Evolutionary conservation across 345 rosid species (phyloP).

Genomic region (Limnanthes douglasii): DNA sequence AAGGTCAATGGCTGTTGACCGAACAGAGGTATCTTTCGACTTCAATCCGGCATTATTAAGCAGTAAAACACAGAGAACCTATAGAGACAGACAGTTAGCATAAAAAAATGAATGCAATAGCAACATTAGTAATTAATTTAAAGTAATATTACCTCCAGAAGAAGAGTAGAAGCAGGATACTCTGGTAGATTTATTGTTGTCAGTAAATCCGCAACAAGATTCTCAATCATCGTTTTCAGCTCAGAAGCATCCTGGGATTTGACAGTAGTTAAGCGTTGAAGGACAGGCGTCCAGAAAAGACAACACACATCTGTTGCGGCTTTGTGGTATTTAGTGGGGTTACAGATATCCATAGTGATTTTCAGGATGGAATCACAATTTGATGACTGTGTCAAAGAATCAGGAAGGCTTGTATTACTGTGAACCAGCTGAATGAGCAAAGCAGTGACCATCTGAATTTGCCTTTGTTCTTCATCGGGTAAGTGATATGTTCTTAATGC

Average conservation of each 20-base stretch:
- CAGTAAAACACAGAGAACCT: constrained; percentile 95
- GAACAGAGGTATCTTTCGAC: constrained; percentile 81
- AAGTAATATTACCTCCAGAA: constrained; percentile 59
- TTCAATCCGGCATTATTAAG: constrained; percentile 94
- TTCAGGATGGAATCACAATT: constrained; percentile 41
- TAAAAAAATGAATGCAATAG: constrained; percentile 6
- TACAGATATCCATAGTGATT: constrained; percentile 54
- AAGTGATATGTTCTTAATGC: constrained; percentile 71
- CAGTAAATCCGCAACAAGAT: constrained; percentile 81
- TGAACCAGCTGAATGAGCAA: constrained; percentile 94
- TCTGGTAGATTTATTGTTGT: constrained; percentile 89
- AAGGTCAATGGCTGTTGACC: constrained; percentile 90
- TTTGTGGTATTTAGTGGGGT: constrained; percentile 58
- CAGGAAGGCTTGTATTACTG: constrained; percentile 81
- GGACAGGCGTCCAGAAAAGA: constrained; percentile 94
- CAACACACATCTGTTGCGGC: constrained; percentile 85
- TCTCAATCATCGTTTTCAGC: constrained; percentile 77
- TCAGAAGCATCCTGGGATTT: constrained; percentile 95
- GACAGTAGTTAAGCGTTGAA: constrained; percentile 72
- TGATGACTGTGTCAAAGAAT: constrained; percentile 48
- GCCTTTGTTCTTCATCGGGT: constrained; percentile 98
- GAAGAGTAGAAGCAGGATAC: constrained; percentile 88
- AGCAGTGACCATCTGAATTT: constrained; percentile 95
- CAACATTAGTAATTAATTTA: constrained; percentile 4
- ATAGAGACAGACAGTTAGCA: constrained; percentile 20